Conservation (phyloP, 1,284 basidiomycete genomes). For the Cryptococcus hybrid region DNA sequence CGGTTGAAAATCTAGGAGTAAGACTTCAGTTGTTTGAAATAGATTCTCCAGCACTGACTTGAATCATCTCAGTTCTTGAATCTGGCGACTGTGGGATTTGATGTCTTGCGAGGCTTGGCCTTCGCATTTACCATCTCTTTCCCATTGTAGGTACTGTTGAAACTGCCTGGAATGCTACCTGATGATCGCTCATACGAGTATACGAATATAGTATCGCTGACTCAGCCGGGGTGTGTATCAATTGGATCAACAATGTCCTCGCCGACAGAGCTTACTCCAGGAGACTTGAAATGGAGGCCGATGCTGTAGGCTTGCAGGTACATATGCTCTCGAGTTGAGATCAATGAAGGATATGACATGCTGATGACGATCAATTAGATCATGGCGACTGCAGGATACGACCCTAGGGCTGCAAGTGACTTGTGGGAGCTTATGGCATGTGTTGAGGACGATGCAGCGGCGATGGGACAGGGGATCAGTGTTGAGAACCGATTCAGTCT, state of each 20-base stretch:
- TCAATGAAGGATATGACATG: neutral
- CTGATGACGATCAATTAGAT: slow-evolving; percentile 23
- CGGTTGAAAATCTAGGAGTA: slow-evolving; percentile 55
- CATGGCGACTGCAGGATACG: slow-evolving; percentile 54
- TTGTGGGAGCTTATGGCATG: slow-evolving; percentile 55
- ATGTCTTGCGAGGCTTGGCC: slow-evolving; percentile 54
- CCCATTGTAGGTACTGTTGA: slow-evolving; percentile 44
- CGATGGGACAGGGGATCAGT: slow-evolving; percentile 28
- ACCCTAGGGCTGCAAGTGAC: slow-evolving; percentile 52
- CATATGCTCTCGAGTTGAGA: slow-evolving; percentile 6
- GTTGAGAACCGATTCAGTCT: slow-evolving; percentile 48
- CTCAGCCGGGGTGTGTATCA: slow-evolving; percentile 52
- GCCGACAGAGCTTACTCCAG: slow-evolving; percentile 55
- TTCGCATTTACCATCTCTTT: slow-evolving; percentile 56
- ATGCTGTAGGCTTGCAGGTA: slow-evolving; percentile 54
- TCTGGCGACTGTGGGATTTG: slow-evolving; percentile 54
- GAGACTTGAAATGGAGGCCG: slow-evolving; percentile 56
- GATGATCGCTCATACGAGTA: neutral
- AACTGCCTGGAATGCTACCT: neutral
- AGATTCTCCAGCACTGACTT: too few species aligned
- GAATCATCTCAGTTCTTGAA: slow-evolving; percentile 49
- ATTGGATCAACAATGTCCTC: slow-evolving; percentile 54
- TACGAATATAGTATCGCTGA: slow-evolving; percentile 50
- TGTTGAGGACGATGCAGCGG: slow-evolving; percentile 51
- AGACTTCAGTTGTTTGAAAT: slow-evolving; percentile 11